A percentile compares a stretch with the other conserved stretches of the same genome.
phyloP scores from a whole-genome alignment of 2,329 filamentous ascomycete species.

The Ambrosiella beaveri region DNA sequence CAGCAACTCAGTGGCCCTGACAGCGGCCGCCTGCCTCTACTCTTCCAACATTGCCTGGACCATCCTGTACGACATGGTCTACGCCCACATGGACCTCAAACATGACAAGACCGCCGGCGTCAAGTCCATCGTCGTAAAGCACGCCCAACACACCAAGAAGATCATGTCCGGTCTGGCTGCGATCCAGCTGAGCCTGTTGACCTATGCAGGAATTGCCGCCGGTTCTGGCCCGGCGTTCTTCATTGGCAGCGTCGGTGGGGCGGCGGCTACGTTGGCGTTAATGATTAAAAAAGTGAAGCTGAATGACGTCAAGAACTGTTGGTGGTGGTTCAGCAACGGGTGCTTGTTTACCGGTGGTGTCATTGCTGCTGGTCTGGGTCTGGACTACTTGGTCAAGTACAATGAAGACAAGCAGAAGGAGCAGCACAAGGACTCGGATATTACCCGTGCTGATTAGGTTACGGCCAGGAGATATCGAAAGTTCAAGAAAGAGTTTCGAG shows the following conservation, averaged over 20 bases:
- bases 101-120: slow-evolving; percentile 76
- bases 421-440: neutral
- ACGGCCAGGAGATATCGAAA: neutral
- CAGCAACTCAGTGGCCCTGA: slow-evolving; percentile 40
- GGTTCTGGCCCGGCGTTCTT: slow-evolving; percentile 56
- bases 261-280: slow-evolving; percentile 38
- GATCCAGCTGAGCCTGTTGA: slow-evolving; percentile 51
- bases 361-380: slow-evolving; percentile 39
- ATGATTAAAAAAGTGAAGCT: slow-evolving; percentile 54
- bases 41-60: slow-evolving; percentile 73
- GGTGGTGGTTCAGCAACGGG: slow-evolving; percentile 63
- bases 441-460: slow-evolving; percentile 1
- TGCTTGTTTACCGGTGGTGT: slow-evolving; percentile 50
- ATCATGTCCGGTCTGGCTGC: slow-evolving; percentile 54
- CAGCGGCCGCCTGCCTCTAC: slow-evolving; percentile 54
- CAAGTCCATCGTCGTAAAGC: slow-evolving; percentile 70
- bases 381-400: slow-evolving; percentile 39
- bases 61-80: slow-evolving; percentile 80
- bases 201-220: slow-evolving; percentile 47
- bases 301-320: slow-evolving; percentile 49
- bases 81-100: slow-evolving; percentile 80
- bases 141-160: slow-evolving; percentile 59
- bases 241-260: slow-evolving; percentile 48
- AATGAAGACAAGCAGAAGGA: neutral
- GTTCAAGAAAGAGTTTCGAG: neutral